A percentile compares a stretch with the other conserved stretches of the same genome.
These are phyloP conservation scores for Cytauxzoon felis DNA, from an alignment of 169 alveolate species.

Conservation along the genomic window DNA sequence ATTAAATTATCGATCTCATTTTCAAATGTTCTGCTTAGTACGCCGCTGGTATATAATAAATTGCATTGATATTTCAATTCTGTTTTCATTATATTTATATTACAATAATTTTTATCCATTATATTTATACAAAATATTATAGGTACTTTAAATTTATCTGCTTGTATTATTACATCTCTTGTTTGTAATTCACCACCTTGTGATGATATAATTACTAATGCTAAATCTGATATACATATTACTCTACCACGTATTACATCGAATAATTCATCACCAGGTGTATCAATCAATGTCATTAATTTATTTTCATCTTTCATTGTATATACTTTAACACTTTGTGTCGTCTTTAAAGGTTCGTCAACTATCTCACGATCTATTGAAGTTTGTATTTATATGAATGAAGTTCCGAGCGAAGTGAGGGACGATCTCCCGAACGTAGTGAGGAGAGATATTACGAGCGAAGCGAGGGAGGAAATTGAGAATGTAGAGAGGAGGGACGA, in stretches of 20 bases:
- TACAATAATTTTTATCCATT: conserved; percentile 60
- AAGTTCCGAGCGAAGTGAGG: too few relatives aligned
- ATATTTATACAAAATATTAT: conserved; percentile 72
- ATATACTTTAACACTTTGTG: conserved; percentile 55
- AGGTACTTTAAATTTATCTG: conserved; percentile 72
- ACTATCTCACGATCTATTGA: conserved; percentile 34
- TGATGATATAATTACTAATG: conserved; percentile 69
- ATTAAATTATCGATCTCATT: conserved; percentile 58
- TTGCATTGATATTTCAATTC: conserved; percentile 61
- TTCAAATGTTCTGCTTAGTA: conserved; percentile 43
- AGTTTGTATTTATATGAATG: background rate
- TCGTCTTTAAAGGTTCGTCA: conserved; percentile 60
- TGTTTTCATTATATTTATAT: conserved; percentile 66
- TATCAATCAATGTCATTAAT: conserved; percentile 69
- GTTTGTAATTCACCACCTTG: conserved; percentile 75
- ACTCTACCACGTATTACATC: conserved; percentile 76
- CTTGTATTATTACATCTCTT: conserved; percentile 74
- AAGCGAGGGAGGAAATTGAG: too few relatives aligned
- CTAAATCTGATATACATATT: conserved; percentile 70
- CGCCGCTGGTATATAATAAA: conserved; percentile 57
- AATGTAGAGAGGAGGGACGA: too few relatives aligned
- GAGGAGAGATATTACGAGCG: too few relatives aligned
- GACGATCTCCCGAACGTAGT: too few relatives aligned
- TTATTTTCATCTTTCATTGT: conserved; percentile 40
- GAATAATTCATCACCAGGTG: conserved; percentile 78